phyloP scores from a whole-genome alignment of 352 stramenopile species.

The Globisporangium acanthophoron region DNA sequence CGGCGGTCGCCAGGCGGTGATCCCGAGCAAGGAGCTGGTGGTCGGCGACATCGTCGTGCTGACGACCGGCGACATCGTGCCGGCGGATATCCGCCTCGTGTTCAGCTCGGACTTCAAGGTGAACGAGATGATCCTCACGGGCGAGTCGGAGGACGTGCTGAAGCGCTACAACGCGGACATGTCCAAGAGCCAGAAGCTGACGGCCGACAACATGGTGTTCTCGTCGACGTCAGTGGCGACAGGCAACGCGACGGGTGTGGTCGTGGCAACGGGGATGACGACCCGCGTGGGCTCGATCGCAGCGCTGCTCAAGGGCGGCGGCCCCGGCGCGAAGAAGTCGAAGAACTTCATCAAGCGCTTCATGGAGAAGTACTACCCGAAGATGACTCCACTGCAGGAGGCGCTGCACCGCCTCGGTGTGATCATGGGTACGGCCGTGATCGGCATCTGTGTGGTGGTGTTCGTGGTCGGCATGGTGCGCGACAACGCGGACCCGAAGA shows the following conservation, averaged over 20 bases:
- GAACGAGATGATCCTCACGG: slow-evolving; percentile 94
- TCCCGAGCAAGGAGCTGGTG: slow-evolving; percentile 66
- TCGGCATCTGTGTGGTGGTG: slow-evolving; percentile 85
- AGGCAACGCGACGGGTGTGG: slow-evolving; percentile 57
- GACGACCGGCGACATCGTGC: slow-evolving; percentile 90
- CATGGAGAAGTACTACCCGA: slow-evolving; percentile 57
- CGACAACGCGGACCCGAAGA: slow-evolving; percentile 38
- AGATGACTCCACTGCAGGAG: slow-evolving; percentile 87
- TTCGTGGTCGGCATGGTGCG: slow-evolving; percentile 84
- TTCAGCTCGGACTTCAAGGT: slow-evolving; percentile 82
- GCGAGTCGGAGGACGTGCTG: slow-evolving; percentile 83
- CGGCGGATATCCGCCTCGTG: slow-evolving; percentile 88
- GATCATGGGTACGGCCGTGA: slow-evolving; percentile 80
- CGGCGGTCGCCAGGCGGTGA: slow-evolving; percentile 42
- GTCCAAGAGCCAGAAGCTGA: slow-evolving; percentile 32
- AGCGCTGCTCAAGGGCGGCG: slow-evolving; percentile 35
- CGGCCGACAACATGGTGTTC: slow-evolving; percentile 91
- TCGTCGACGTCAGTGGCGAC: slow-evolving; percentile 82
- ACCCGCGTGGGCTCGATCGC: slow-evolving; percentile 70
- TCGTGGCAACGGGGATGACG: slow-evolving; percentile 72
- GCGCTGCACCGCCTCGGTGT: slow-evolving; percentile 94
- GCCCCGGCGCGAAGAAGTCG: slow-evolving; percentile 23
- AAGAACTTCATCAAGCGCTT: slow-evolving; percentile 38
- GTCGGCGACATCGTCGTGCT: slow-evolving; percentile 86
- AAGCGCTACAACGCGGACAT: slow-evolving; percentile 57